Evolutionary conservation across 2,329 filamentous ascomycete genomes (phyloP).

Genomic region (Pseudogymnoascus sp.): DNA sequence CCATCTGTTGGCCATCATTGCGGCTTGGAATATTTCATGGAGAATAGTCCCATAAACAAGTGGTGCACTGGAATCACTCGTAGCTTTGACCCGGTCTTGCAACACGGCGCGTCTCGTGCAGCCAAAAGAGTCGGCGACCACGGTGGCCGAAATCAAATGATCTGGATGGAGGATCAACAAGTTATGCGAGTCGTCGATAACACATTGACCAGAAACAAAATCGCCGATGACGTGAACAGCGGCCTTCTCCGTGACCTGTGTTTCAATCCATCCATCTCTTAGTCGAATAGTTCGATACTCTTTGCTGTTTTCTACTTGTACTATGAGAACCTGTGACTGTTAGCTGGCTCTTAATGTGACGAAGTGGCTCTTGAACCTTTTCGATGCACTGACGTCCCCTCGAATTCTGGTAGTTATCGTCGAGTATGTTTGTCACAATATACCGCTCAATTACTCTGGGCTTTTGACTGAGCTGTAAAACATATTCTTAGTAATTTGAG

Average conservation of each 20-base stretch:
- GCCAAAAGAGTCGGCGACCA: conserved; percentile 91
- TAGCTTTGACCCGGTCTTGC: conserved; percentile 90
- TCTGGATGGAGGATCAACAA: conserved; percentile 91
- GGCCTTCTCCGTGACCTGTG: conserved; percentile 63
- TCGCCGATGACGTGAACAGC: conserved; percentile 82
- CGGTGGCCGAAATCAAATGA: conserved; percentile 88
- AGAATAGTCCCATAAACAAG: conserved; percentile 90
- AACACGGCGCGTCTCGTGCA: conserved; percentile 87
- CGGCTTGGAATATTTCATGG: conserved; percentile 92
- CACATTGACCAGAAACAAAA: conserved; percentile 66
- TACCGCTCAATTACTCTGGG: conserved; percentile 79
- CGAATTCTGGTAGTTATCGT: conserved; percentile 59
- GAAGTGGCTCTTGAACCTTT: conserved; percentile 45
- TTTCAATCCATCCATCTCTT: conserved; percentile 81
- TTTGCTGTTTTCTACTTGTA: conserved; percentile 69
- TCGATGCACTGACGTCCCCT: conserved; percentile 55
- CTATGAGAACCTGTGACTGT: conserved; percentile 59
- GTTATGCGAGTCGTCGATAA: conserved; percentile 74
- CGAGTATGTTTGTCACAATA: conserved; percentile 66
- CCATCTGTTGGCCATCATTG: conserved; percentile 78
- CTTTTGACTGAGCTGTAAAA: conserved; percentile 58
- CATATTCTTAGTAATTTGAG: conserved; percentile 47
- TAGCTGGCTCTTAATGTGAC: background rate
- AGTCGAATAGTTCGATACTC: conserved; percentile 63
- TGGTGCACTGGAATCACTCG: conserved; percentile 68